Base-by-base conservation (phyloP, 2,329 filamentous ascomycete genomes). In the Aspergillus thermomutatus region DNA sequence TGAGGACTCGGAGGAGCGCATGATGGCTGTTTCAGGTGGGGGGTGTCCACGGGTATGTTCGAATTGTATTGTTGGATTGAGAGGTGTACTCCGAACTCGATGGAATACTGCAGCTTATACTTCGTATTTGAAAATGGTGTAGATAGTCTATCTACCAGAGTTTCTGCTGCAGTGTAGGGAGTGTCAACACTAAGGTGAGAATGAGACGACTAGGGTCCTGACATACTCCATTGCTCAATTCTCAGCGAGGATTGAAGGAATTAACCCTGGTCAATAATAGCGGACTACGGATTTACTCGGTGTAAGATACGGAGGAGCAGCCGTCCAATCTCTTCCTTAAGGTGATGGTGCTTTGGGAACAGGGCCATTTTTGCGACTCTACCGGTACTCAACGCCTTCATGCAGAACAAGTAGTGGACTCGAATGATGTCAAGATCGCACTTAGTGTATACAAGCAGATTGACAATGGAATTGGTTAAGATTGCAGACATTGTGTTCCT, bases 21-120 rank as follows among this genome's bases (percentile, higher is more conserved):
- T 53, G 47, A 55, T 23, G 49, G 49, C 45, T 49, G 58, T 62
- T 62, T 62, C 57, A 58, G 58, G 41, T 51, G 40, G 19, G 41
- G n/a, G n/a, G n/a, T n/a, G n/a, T n/a, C n/a, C n/a, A n/a, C 50
- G 40, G 46, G 19, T 34, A 23, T 25, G 21, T 25, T 27, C 31
- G 49, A 41, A 23, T 17, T 25, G 19, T n/a, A n/a, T n/a, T n/a
- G n/a, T n/a, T n/a, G n/a, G n/a, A n/a, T n/a, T n/a, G n/a, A n/a
- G n/a, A n/a, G 2, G 23, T 17, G 23, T 34, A 14, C 34, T 46
- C 25, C 14, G 23, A 19, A 41, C 25, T 28, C 23, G 48, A 28
- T 25, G 10, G 10, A 25, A n/a, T 26, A 21, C 21, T 37, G 17
- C 5, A 6, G 14, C 11, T 14, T 17, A 8, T 3, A n/a, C n/a